phyloP scores from a whole-genome alignment of 176 grass and related monocot species.

The Saccharum spontaneum region DNA sequence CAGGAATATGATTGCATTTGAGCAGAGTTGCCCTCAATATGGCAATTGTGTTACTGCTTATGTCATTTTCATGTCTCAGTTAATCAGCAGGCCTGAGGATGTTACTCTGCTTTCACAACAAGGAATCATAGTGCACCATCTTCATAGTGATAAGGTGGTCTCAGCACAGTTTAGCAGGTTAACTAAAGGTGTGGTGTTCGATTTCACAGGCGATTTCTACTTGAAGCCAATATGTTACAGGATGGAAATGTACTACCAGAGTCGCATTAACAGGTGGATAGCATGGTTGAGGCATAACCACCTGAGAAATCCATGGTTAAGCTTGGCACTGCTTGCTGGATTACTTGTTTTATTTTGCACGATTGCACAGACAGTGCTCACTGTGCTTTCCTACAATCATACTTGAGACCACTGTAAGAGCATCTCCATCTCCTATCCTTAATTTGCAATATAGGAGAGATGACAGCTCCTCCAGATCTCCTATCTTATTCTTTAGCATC shows the following conservation, averaged over 20 bases:
- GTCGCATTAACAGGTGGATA: neutral
- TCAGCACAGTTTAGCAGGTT: neutral
- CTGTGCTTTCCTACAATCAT: neutral
- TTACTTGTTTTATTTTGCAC: neutral
- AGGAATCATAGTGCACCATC: neutral
- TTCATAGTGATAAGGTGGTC: slow-evolving; percentile 29
- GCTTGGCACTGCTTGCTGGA: neutral
- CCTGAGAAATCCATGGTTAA: neutral
- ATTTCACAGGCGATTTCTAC: neutral
- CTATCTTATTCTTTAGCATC: too few species aligned
- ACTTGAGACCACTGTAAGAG: neutral
- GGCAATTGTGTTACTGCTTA: slow-evolving; percentile 1
- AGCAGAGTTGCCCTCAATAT: slow-evolving; percentile 4
- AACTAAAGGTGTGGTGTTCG: neutral
- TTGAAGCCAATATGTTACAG: neutral
- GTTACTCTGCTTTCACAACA: neutral
- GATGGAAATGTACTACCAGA: slow-evolving; percentile 1
- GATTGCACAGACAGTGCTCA: neutral
- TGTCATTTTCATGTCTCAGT: slow-evolving; percentile 26
- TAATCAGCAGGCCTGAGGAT: slow-evolving; percentile 9
- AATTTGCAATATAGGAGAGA: too few species aligned
- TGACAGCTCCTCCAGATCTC: too few species aligned
- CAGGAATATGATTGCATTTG: slow-evolving; percentile 23
- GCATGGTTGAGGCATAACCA: slow-evolving; percentile 13
- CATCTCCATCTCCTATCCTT: too few species aligned